Conservation (phyloP, 352 stramenopile genomes). For the Phytophthora sp. region DNA sequence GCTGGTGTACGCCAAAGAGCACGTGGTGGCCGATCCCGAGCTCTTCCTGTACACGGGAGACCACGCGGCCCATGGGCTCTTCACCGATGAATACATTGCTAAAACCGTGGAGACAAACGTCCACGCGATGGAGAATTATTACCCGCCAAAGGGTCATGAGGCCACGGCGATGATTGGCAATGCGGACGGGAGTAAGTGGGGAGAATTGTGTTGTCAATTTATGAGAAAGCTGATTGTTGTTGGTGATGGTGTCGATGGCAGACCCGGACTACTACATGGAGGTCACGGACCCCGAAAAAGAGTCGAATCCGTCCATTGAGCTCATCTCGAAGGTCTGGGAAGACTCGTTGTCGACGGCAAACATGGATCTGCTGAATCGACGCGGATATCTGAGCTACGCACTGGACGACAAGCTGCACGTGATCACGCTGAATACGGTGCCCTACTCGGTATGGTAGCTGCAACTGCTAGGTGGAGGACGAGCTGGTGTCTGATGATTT, state of each 20-base stretch:
- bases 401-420: slow-evolving; percentile 63
- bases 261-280: slow-evolving; percentile 88
- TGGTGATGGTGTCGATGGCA: slow-evolving; percentile 28
- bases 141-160: slow-evolving; percentile 42
- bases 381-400: slow-evolving; percentile 72
- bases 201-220: background rate
- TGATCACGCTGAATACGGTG: slow-evolving; percentile 88
- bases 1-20: slow-evolving; percentile 63
- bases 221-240: slow-evolving; percentile 5
- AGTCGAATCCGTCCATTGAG: slow-evolving; percentile 68
- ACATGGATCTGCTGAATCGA: slow-evolving; percentile 69
- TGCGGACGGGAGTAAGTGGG: slow-evolving; percentile 65
- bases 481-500: slow-evolving; percentile 2
- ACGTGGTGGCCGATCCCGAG: slow-evolving; percentile 61
- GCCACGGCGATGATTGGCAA: slow-evolving; percentile 85
- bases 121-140: slow-evolving; percentile 72
- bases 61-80: slow-evolving; percentile 67
- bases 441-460: slow-evolving; percentile 71
- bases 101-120: slow-evolving; percentile 74
- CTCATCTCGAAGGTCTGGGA: slow-evolving; percentile 69
- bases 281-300: slow-evolving; percentile 61
- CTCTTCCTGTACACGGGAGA: slow-evolving; percentile 87
- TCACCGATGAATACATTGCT: slow-evolving; percentile 67
- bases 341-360: slow-evolving; percentile 55
- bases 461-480: background rate